Conservation (phyloP, 2,329 filamentous ascomycete species). For the Fusarium equiseti region DNA sequence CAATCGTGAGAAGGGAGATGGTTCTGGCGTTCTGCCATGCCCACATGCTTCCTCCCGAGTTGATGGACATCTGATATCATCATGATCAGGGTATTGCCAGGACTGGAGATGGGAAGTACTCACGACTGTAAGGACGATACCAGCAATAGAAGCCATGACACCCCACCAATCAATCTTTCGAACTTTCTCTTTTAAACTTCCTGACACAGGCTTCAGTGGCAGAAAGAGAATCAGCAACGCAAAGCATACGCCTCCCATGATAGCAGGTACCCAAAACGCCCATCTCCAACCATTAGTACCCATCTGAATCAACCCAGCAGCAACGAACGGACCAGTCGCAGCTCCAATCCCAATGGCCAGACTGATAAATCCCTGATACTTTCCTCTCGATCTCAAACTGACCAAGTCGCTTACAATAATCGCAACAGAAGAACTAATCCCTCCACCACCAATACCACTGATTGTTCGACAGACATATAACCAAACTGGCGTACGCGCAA, state of each 20-base stretch:
- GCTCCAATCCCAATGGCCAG: not conserved
- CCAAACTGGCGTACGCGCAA: constrained; percentile 36
- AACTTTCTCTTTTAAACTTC: not conserved
- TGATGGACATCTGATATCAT: not conserved
- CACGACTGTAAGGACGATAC: not conserved
- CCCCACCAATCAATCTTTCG: constrained; percentile 5
- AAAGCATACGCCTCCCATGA: not conserved
- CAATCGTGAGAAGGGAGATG: constrained; percentile 79
- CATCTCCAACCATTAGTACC: not conserved
- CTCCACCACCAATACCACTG: not conserved
- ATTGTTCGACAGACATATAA: not conserved
- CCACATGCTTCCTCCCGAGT: constrained; percentile 49
- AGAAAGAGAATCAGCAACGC: not conserved
- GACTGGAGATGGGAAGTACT: not conserved
- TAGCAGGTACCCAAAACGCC: not conserved
- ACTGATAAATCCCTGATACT: constrained; percentile 37
- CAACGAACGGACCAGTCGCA: not conserved
- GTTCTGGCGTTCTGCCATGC: constrained; percentile 76
- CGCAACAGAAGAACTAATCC: not conserved
- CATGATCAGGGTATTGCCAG: not conserved
- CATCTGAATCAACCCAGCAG: not conserved
- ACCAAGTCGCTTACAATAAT: constrained; percentile 7
- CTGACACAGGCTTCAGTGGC: not conserved
- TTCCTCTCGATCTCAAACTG: constrained; percentile 50
- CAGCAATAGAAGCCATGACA: not conserved